Base-by-base conservation (phyloP, 306 rosid genomes). In the Quercus robur region DNA sequence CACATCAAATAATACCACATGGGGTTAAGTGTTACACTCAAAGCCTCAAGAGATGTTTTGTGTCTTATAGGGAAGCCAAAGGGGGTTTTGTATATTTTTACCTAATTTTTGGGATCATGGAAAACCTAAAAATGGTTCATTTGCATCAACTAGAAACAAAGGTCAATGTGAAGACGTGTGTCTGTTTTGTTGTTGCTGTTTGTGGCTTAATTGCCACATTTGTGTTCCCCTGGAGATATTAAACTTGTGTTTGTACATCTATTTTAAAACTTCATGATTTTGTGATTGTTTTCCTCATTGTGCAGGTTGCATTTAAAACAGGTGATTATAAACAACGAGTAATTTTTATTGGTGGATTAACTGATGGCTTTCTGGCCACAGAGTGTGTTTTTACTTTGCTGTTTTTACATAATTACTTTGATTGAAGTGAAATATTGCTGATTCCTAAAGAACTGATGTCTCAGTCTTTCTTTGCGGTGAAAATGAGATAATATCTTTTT, bases 281-380 rank as follows among this genome's bases (percentile, higher is more conserved):
- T 41, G 51, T 74, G 82, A 78, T 67, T 23, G 28, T 35, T 81
- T 51, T 31, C 56, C 74, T 71, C 57, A 4, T 70, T 55, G 17
- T 85, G 70, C 89, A 93, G 99, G 99, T 93, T 88, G 99, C 99
- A 3, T 93, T 96, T 84, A 93, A 93, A 84, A 89, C 97, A 18
- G 98, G 99, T 18, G 96, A 96, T 83, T 91, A 82, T 83, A 89
- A 85, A 70, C 97, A 92, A 73, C 99, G 91, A 82, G 92, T 96
- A 73, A 90, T 96, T 74, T 93, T 96, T 78, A 91, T 96, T 75
- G 99, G 99, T 80, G 99, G 99, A 85, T 79, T 96, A 59, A 88
- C 97, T 0, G 97, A 96, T 88, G 99, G 97, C 69, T 91, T 96
- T 89, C 89, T 96, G 63, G 97, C 99, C 51, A 89, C 94, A 21